Base-by-base conservation (phyloP, 441 rosid genomes). In the Breynia disticha region DNA sequence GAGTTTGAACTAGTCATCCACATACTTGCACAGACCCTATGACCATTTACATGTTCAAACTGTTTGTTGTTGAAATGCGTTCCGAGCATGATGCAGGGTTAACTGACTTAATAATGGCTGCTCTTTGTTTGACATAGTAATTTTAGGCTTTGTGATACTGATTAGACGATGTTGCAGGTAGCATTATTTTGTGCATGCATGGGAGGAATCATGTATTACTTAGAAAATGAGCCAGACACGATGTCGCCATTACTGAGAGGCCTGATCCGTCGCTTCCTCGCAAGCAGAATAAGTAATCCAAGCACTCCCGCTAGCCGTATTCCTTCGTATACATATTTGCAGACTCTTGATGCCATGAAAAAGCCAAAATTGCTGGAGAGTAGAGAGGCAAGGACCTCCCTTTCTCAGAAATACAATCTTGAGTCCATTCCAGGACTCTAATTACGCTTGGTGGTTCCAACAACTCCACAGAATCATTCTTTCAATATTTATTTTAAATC, bases 131-230 rank as follows among this genome's bases (percentile, higher is more conserved):
- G 44, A 3, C 13, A 24, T 28, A 5, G 22, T 7, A 2, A 50
- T 48, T 19, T 45, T 54, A 53, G 37, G 28, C n/a, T n/a, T n/a
- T 50, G 54, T 52, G 38, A 15, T 9, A 13, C 46, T 59, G 44
- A 42, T 59, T 73, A 24, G 45, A 4, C 35, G 43, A 18, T 43
- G 38, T 60, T 70, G 14, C 89, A 93, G 99, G 99, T 93, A 55
- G 94, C 90, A 21, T 59, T 93, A 54, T 93, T 89, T 61, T 87
- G 95, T 72, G 90, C 83, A 18, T 93, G 96, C 72, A 93, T 93
- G 95, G 99, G 99, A 72, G 99, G 96, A 72, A 74, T 93, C 42
- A 93, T 89, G 99, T 93, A 93, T 70, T 89, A 79, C 71, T 73
- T 89, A 56, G 97, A 93, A 68, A 57, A 93, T 49, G 99, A 93